These are phyloP conservation scores for Kazachstania sp. DNA, from an alignment of 1,139 yeast genomes.

Conservation along the genomic window DNA sequence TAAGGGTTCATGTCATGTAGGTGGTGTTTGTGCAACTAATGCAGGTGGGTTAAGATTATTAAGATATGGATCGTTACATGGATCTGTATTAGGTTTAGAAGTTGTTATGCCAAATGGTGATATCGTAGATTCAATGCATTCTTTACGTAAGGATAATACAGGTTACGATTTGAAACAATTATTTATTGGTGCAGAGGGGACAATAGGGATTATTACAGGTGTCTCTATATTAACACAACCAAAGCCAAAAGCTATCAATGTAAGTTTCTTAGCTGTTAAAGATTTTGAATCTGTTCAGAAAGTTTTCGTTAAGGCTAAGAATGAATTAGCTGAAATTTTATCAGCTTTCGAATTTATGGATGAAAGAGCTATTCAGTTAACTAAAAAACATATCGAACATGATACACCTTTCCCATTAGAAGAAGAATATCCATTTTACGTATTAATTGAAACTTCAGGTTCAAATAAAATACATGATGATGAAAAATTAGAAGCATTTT, in stretches of 20 bases:
- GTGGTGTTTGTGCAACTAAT: constrained; percentile 92
- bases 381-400: constrained; percentile 43
- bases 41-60: constrained; percentile 91
- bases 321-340: constrained; percentile 72
- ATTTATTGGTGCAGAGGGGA: constrained; percentile 90
- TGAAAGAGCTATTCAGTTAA: constrained; percentile 57
- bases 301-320: constrained; percentile 71
- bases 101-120: constrained; percentile 89
- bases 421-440: constrained; percentile 73
- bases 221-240: constrained; percentile 85
- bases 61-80: constrained; percentile 89
- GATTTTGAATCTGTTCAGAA: constrained; percentile 75
- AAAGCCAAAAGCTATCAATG: constrained; percentile 81
- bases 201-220: constrained; percentile 84
- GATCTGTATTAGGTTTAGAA: constrained; percentile 83
- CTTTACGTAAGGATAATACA: constrained; percentile 86
- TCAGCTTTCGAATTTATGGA: constrained; percentile 98
- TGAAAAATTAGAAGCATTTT: constrained; percentile 66
- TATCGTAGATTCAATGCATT: constrained; percentile 66
- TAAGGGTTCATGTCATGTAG: constrained; percentile 93
- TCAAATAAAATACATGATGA: constrained; percentile 82
- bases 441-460: constrained; percentile 89
- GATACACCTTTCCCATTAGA: constrained; percentile 65
- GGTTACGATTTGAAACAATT: constrained; percentile 89
- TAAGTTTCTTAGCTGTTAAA: constrained; percentile 78